phyloP scores from a whole-genome alignment of 805 yeast genomes.

The Candida nemodendra region DNA sequence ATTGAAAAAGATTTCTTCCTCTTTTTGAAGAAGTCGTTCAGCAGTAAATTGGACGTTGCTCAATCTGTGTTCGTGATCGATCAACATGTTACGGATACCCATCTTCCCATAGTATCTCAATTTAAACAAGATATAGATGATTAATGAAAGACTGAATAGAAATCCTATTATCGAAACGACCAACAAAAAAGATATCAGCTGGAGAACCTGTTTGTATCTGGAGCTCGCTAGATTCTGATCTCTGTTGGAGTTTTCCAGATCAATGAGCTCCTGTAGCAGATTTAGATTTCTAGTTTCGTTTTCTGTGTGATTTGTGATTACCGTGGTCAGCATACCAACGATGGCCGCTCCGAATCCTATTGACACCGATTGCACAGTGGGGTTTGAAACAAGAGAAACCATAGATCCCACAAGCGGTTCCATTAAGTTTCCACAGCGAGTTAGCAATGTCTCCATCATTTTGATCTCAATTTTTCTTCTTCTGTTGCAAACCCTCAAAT shows the following conservation, averaged over 20 bases:
- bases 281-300: constrained; percentile 10
- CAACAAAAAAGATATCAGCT: constrained; percentile 12
- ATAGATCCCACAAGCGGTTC: constrained; percentile 7
- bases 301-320: constrained; percentile 10
- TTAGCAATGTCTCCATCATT: not conserved
- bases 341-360: constrained; percentile 21
- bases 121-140: constrained; percentile 4
- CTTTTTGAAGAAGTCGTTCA: constrained; percentile 17
- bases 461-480: not conserved
- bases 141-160: not conserved
- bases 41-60: constrained; percentile 16
- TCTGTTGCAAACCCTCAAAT: no score
- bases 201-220: constrained; percentile 16
- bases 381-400: constrained; percentile 9
- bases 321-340: constrained; percentile 16
- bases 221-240: constrained; percentile 8
- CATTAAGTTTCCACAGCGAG: constrained; percentile 2
- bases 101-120: constrained; percentile 5
- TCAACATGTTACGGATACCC: constrained; percentile 1
- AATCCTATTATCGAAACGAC: constrained; percentile 1
- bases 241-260: constrained; percentile 17
- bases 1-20: constrained; percentile 17
- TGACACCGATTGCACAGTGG: constrained; percentile 16
- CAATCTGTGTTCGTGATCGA: constrained; percentile 13
- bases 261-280: constrained; percentile 15